Evolutionary conservation across 1,284 basidiomycete genomes (phyloP).

Genomic region (Austropuccinia psidii): DNA sequence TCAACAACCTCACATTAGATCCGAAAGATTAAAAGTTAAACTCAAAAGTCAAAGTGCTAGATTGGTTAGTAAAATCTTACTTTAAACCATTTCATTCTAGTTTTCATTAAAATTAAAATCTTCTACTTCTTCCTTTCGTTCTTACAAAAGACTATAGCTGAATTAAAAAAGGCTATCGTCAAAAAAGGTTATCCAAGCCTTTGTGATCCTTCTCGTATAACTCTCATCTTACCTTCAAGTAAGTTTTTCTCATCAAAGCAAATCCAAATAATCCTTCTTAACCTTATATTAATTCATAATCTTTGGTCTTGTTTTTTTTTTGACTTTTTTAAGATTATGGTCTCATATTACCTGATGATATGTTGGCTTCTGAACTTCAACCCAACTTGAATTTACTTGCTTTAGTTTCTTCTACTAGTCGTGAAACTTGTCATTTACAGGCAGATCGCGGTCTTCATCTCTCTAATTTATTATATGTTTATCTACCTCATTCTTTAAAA

Average conservation of each 20-base stretch:
- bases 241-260: not conserved
- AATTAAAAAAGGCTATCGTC: conserved; percentile 18
- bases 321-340: not conserved
- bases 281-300: not conserved
- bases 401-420: not conserved
- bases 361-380: conserved; percentile 3
- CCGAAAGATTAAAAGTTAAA: conserved; percentile 25
- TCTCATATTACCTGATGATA: not conserved
- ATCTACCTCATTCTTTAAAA: not conserved
- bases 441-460: not conserved
- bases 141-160: conserved; percentile 13
- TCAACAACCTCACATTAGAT: conserved; percentile 5
- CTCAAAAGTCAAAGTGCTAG: conserved; percentile 6
- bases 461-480: conserved; percentile 16
- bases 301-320: not conserved
- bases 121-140: no score
- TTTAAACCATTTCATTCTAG: not conserved
- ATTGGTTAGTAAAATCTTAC: not conserved
- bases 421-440: not conserved
- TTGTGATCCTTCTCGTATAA: conserved; percentile 18
- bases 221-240: conserved; percentile 9
- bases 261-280: not conserved
- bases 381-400: not conserved
- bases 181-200: conserved; percentile 24
- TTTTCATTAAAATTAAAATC: no score